Conservation (phyloP, 2,329 filamentous ascomycete genomes). For the Fusarium sp. region DNA sequence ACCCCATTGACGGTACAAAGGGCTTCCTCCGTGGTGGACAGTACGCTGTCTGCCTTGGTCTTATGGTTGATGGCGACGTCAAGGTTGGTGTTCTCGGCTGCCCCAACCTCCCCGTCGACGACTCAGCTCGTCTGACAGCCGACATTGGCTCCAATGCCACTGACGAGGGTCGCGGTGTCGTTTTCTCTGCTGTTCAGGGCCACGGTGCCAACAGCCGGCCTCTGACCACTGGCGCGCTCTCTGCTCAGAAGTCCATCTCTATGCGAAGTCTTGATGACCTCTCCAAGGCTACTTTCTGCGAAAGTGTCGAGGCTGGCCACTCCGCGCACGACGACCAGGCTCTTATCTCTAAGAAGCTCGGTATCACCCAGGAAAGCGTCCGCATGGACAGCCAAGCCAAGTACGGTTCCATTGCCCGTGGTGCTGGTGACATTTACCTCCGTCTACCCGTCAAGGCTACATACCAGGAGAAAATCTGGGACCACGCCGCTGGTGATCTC, state of each 20-base stretch:
- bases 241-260: conserved; percentile 70
- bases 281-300: conserved; percentile 88
- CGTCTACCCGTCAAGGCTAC: conserved; percentile 84
- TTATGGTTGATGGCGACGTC: conserved; percentile 93
- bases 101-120: conserved; percentile 92
- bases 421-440: conserved; percentile 94
- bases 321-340: conserved; percentile 90
- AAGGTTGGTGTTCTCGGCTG: conserved; percentile 95
- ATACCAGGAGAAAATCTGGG: conserved; percentile 99
- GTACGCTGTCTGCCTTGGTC: conserved; percentile 92
- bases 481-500: conserved; percentile 94
- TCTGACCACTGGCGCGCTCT: conserved; percentile 65
- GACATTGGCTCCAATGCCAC: conserved; percentile 79
- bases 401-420: conserved; percentile 93
- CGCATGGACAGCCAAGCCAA: conserved; percentile 99
- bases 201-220: conserved; percentile 84
- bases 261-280: conserved; percentile 85
- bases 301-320: conserved; percentile 94
- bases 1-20: conserved; percentile 98
- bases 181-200: conserved; percentile 86
- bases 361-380: conserved; percentile 89
- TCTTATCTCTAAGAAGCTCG: conserved; percentile 80
- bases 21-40: conserved; percentile 96
- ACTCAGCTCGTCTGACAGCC: conserved; percentile 68
- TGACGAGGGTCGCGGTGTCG: conserved; percentile 81